Evolutionary conservation across 345 rosid genomes (phyloP).

Genomic region (Heritiera littoralis): DNA sequence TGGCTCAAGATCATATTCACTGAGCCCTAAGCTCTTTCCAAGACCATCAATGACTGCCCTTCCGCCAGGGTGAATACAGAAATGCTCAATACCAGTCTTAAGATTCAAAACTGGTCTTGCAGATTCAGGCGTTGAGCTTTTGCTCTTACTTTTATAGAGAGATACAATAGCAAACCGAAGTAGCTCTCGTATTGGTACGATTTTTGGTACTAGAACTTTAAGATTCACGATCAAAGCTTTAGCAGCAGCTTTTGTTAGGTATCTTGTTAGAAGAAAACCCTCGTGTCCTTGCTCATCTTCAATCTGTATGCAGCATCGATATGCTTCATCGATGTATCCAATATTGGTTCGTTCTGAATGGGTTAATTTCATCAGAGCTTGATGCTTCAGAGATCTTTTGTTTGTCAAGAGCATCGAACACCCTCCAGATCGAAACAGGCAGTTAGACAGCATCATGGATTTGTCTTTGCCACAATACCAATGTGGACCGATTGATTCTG

Average conservation of each 20-base stretch:
- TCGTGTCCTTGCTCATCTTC: conserved; percentile 43
- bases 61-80: conserved; percentile 68
- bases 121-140: not conserved
- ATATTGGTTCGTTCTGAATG: conserved; percentile 50
- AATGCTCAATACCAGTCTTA: conserved; percentile 52
- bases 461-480: conserved; percentile 78
- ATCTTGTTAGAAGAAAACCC: conserved; percentile 49
- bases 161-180: conserved; percentile 17
- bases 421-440: conserved; percentile 73
- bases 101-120: conserved; percentile 35
- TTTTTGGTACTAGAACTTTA: conserved; percentile 51
- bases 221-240: conserved; percentile 59
- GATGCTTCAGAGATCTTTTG: conserved; percentile 39
- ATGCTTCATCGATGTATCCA: conserved; percentile 64
- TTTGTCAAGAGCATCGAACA: conserved; percentile 73
- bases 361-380: conserved; percentile 51
- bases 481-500: conserved; percentile 65
- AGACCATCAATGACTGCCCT: conserved; percentile 76
- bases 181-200: conserved; percentile 48
- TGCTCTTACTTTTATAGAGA: not conserved
- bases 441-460: conserved; percentile 79
- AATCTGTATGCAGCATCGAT: conserved; percentile 57
- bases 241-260: conserved; percentile 43
- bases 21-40: conserved; percentile 52
- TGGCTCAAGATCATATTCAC: conserved; percentile 71